Evolutionary conservation across 2,329 filamentous ascomycete genomes (phyloP).

Genomic region (Daldinia eschscholtzii): DNA sequence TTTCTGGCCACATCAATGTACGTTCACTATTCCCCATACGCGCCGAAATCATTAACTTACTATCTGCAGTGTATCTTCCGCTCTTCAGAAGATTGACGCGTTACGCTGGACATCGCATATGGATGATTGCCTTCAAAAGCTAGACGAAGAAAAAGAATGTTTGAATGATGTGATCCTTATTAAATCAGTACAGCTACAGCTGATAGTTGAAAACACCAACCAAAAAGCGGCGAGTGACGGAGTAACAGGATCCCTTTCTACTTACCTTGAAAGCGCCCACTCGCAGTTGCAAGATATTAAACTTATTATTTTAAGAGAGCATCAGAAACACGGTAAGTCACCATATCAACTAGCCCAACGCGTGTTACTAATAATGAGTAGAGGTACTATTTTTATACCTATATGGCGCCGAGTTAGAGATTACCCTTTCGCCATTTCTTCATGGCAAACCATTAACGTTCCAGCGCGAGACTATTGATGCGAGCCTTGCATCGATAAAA

Average conservation of each 20-base stretch:
- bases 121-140: slow-evolving; percentile 6
- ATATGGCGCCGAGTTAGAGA: slow-evolving; percentile 7
- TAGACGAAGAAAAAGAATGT: background rate
- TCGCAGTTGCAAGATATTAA: background rate
- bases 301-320: background rate
- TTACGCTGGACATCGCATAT: slow-evolving; percentile 12
- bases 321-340: background rate
- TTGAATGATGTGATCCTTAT: background rate
- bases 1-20: slow-evolving; percentile 12
- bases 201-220: background rate
- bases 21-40: background rate
- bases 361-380: background rate
- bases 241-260: background rate
- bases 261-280: background rate
- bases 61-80: background rate
- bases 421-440: slow-evolving; percentile 11
- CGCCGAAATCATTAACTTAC: background rate
- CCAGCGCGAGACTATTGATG: background rate
- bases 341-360: background rate
- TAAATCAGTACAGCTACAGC: background rate
- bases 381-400: slow-evolving; percentile 7
- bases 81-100: slow-evolving; percentile 9
- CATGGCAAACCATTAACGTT: background rate
- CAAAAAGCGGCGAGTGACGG: background rate
- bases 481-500: slow-evolving; percentile 7